These are phyloP conservation scores for Saksenaea vasiformis DNA, from an alignment of 371 early-diverging fungal genomes.

Conservation along the genomic window DNA sequence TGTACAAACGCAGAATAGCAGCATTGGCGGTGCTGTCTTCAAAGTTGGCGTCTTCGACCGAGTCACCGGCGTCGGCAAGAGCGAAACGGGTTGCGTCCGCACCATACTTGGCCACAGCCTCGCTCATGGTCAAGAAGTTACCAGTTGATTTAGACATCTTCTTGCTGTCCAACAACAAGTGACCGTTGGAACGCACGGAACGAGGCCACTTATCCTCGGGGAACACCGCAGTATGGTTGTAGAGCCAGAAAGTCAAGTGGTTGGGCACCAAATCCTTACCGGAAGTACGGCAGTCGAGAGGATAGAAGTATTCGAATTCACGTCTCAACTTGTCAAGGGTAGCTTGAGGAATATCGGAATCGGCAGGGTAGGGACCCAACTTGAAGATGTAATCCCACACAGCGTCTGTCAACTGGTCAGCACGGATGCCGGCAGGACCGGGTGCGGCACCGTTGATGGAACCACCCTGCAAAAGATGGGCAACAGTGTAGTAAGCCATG, in stretches of 20 bases:
- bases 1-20: conserved; percentile 93
- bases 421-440: conserved; percentile 82
- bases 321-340: conserved; percentile 75
- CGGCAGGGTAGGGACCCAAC: conserved; percentile 70
- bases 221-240: conserved; percentile 99
- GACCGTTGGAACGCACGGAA: conserved; percentile 96
- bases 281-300: conserved; percentile 96
- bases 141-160: conserved; percentile 99
- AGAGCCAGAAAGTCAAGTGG: conserved; percentile 99
- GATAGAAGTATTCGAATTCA: conserved; percentile 98
- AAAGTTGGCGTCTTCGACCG: conserved; percentile 99
- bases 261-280: conserved; percentile 99
- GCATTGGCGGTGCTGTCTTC: conserved; percentile 96
- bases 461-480: conserved; percentile 92
- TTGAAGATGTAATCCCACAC: conserved; percentile 97
- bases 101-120: conserved; percentile 90
- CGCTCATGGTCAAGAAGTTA: conserved; percentile 95
- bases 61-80: conserved; percentile 95
- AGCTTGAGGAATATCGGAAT: conserved; percentile 62
- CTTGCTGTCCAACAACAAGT: conserved; percentile 94
- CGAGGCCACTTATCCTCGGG: conserved; percentile 93
- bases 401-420: conserved; percentile 89
- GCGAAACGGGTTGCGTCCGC: conserved; percentile 98
- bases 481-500: conserved; percentile 99
- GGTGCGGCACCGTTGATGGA: conserved; percentile 83